phyloP scores from a whole-genome alignment of 2,329 filamentous ascomycete species.

The Aspergillus pseudoglaucus region DNA sequence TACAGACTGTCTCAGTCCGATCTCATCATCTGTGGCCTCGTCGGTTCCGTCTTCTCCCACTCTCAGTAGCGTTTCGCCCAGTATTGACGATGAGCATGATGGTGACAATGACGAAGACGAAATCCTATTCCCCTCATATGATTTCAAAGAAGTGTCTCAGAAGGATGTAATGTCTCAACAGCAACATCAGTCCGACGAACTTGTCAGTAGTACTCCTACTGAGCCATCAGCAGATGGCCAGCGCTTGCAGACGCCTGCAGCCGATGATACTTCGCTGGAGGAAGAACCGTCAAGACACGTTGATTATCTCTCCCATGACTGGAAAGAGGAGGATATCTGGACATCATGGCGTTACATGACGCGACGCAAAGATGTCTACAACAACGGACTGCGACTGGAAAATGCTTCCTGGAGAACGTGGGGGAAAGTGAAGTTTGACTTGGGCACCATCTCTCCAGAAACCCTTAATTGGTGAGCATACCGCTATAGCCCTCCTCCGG shows the following conservation, averaged over 20 bases:
- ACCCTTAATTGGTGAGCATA: slow-evolving; percentile 78
- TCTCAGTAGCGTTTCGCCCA: slow-evolving; percentile 33
- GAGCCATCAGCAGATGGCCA: slow-evolving; percentile 37
- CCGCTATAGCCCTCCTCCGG: background rate
- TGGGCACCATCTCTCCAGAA: slow-evolving; percentile 84
- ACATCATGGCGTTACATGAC: slow-evolving; percentile 93
- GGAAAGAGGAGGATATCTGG: slow-evolving; percentile 96
- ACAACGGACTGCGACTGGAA: slow-evolving; percentile 75
- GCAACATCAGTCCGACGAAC: slow-evolving; percentile 11
- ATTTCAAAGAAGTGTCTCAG: slow-evolving; percentile 42
- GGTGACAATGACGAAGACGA: slow-evolving; percentile 27
- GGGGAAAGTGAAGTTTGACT: slow-evolving; percentile 83
- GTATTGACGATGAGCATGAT: slow-evolving; percentile 18
- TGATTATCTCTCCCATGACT: slow-evolving; percentile 91
- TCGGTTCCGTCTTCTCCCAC: slow-evolving; percentile 33
- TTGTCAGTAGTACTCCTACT: slow-evolving; percentile 16
- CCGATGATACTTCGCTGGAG: slow-evolving; percentile 72
- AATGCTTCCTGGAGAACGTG: slow-evolving; percentile 97
- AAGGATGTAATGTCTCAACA: slow-evolving; percentile 20
- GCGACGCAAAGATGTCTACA: slow-evolving; percentile 69
- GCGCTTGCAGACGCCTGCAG: slow-evolving; percentile 56
- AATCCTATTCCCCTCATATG: slow-evolving; percentile 39
- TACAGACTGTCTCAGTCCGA: slow-evolving; percentile 18
- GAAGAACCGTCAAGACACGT: slow-evolving; percentile 77
- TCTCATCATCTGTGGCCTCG: slow-evolving; percentile 29